phyloP scores from a whole-genome alignment of 2,329 filamentous ascomycete species.

The Exophiala viscosa region DNA sequence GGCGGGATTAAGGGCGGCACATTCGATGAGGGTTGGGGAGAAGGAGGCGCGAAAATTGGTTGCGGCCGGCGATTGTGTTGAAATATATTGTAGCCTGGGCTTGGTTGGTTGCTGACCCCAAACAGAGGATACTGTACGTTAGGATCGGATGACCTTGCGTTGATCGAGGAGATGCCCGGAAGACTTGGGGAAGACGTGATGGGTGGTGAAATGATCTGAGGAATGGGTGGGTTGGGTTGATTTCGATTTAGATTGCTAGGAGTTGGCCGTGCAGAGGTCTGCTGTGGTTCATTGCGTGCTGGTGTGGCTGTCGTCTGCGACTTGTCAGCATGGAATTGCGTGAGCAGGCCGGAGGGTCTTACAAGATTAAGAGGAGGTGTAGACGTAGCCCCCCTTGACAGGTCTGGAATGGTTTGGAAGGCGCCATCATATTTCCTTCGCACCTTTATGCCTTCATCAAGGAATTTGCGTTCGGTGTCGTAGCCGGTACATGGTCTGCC shows the following conservation, averaged over 20 bases:
- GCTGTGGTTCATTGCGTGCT: neutral
- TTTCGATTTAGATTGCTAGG: neutral
- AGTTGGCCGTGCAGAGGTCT: neutral
- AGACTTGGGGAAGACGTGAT: neutral
- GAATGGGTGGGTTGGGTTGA: constrained; percentile 3
- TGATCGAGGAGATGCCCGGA: constrained; percentile 3
- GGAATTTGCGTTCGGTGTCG: constrained; percentile 42
- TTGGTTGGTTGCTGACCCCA: constrained; percentile 5
- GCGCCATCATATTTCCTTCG: constrained; percentile 31
- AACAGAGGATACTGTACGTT: constrained; percentile 18
- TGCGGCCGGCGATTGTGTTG: neutral
- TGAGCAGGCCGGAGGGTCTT: neutral
- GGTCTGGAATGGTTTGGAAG: constrained; percentile 12
- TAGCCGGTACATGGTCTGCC: constrained; percentile 42
- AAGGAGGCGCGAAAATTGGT: neutral
- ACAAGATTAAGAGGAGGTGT: neutral
- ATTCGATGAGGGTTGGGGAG: constrained; percentile 6
- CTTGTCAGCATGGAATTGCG: neutral
- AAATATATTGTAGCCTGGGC: constrained; percentile 10
- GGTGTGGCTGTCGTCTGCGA: neutral
- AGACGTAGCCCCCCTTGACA: constrained; percentile 1
- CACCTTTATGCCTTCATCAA: constrained; percentile 41
- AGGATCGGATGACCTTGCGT: neutral
- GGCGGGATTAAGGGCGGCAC: constrained; percentile 1
- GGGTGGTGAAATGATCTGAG: constrained; percentile 14